These are phyloP conservation scores for Phalaenopsis equestris DNA, from an alignment of 106 monocot genomes.

Conservation along the genomic window DNA sequence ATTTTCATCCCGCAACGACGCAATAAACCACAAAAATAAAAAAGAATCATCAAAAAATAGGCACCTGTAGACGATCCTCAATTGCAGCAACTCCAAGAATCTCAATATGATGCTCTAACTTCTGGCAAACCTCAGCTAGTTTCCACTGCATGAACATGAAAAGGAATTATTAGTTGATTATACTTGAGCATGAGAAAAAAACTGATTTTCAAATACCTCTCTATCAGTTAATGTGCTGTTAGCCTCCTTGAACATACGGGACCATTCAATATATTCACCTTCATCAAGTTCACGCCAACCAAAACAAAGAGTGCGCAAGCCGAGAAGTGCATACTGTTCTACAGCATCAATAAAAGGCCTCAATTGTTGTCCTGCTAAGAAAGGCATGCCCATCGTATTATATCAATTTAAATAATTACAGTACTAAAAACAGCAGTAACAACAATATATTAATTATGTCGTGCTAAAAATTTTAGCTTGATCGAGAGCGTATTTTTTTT, in stretches of 20 bases:
- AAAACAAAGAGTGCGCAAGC: constrained; percentile 76
- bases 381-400: neutral
- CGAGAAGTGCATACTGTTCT: constrained; percentile 87
- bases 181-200: neutral
- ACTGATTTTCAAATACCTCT: constrained; percentile 45
- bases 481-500: too few species aligned
- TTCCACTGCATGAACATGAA: constrained; percentile 41
- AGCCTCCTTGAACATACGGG: constrained; percentile 74
- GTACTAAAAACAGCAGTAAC: neutral
- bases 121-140: constrained; percentile 81
- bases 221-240: constrained; percentile 74
- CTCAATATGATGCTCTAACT: constrained; percentile 80
- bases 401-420: neutral
- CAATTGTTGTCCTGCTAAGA: constrained; percentile 59
- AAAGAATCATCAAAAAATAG: neutral
- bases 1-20: neutral
- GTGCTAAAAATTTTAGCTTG: too few species aligned
- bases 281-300: constrained; percentile 79
- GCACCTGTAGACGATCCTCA: constrained; percentile 94
- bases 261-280: constrained; percentile 87
- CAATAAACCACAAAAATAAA: neutral
- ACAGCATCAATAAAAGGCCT: constrained; percentile 68
- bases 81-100: constrained; percentile 94
- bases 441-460: neutral
- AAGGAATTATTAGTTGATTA: constrained; percentile 8